Conservation (phyloP, 1,284 basidiomycete species). For the Ceratobasidium sp. region DNA sequence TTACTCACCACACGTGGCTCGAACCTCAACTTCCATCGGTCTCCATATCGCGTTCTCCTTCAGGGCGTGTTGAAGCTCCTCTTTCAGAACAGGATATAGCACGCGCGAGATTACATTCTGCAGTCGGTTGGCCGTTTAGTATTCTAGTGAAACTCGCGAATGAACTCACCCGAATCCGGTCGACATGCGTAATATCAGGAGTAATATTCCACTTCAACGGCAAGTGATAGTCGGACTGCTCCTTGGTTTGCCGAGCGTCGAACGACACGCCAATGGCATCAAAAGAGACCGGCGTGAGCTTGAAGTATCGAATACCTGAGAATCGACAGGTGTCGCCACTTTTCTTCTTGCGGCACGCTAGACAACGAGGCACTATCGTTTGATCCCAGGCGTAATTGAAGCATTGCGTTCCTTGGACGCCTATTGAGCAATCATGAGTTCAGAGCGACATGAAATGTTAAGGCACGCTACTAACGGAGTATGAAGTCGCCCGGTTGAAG, state of each 20-base stretch:
- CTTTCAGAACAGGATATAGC: conserved; percentile 74
- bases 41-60: conserved; percentile 74
- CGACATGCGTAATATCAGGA: conserved; percentile 22
- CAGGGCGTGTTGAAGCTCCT: conserved; percentile 78
- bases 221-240: conserved; percentile 14
- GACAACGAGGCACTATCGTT: conserved; percentile 19
- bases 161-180: conserved; percentile 29
- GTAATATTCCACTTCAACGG: conserved; percentile 22
- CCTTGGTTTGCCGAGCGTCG: conserved; percentile 8
- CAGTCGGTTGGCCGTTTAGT: conserved; percentile 6
- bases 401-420: conserved; percentile 19
- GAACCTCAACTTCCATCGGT: conserved; percentile 80
- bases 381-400: conserved; percentile 31
- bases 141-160: too few relatives aligned
- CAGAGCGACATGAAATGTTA: not conserved
- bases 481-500: conserved; percentile 25
- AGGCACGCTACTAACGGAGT: conserved; percentile 8
- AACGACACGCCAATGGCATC: conserved; percentile 21
- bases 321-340: conserved; percentile 43
- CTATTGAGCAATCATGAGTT: conserved; percentile 2
- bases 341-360: conserved; percentile 28
- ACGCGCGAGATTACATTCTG: conserved; percentile 77
- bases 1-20: conserved; percentile 83
- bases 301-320: conserved; percentile 15
- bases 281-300: not conserved